Percentiles rank a stretch among this genome's conserved stretches.
Conservation (phyloP, 2,329 filamentous ascomycete genomes). For the Paraphaeosphaeria minitans region DNA sequence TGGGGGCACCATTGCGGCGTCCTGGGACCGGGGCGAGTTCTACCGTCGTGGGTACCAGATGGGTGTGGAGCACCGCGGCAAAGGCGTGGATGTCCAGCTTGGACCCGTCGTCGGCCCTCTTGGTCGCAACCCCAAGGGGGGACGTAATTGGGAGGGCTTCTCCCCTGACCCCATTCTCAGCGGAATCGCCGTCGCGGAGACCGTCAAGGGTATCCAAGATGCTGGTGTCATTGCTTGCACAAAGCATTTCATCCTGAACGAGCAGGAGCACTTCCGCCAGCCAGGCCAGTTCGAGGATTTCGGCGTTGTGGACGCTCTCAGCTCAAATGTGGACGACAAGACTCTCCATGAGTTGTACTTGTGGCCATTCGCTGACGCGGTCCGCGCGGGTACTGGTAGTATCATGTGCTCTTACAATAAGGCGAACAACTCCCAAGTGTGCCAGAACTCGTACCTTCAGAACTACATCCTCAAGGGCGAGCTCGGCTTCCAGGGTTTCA, state of each 20-base stretch:
- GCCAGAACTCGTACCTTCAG: slow-evolving; percentile 77
- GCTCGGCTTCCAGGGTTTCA: slow-evolving; percentile 79
- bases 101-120: slow-evolving; percentile 79
- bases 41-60: slow-evolving; percentile 72
- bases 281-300: slow-evolving; percentile 61
- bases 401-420: slow-evolving; percentile 73
- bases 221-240: slow-evolving; percentile 78
- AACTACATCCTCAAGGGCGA: slow-evolving; percentile 80
- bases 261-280: slow-evolving; percentile 73
- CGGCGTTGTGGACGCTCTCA: slow-evolving; percentile 66
- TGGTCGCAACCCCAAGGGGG: slow-evolving; percentile 69
- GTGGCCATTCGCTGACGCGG: slow-evolving; percentile 61
- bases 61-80: slow-evolving; percentile 74
- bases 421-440: slow-evolving; percentile 79
- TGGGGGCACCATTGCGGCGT: slow-evolving; percentile 79
- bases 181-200: slow-evolving; percentile 72
- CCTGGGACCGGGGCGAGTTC: slow-evolving; percentile 76
- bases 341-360: slow-evolving; percentile 69
- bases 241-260: slow-evolving; percentile 63
- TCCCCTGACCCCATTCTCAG: slow-evolving; percentile 77
- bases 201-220: slow-evolving; percentile 79
- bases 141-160: slow-evolving; percentile 56
- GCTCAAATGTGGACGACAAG: slow-evolving; percentile 66
- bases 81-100: slow-evolving; percentile 75
- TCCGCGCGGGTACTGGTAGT: slow-evolving; percentile 55